Conservation (phyloP, 129 eudicot genomes). For the Pittosporum tobira region DNA sequence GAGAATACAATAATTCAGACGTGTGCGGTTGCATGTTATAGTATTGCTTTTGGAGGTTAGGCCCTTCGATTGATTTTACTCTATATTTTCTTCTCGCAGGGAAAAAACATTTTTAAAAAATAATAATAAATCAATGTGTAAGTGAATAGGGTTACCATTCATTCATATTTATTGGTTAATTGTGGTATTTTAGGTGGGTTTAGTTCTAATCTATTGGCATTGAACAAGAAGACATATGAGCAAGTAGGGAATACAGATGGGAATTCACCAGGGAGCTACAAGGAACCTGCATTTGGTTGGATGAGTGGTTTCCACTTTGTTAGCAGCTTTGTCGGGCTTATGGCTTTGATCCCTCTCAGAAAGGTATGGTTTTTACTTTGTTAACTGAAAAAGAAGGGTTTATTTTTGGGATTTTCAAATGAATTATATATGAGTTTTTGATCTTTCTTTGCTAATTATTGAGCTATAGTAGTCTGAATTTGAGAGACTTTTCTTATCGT, state of each 20-base stretch:
- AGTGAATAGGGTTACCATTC: no score
- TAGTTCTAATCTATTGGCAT: slow-evolving; percentile 73
- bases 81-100: no score
- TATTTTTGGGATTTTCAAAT: no score
- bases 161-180: not conserved
- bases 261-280: slow-evolving; percentile 54
- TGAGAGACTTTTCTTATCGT: not conserved
- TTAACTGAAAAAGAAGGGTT: not conserved
- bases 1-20: slow-evolving; percentile 52
- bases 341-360: slow-evolving; percentile 90
- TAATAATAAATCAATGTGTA: no score
- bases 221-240: slow-evolving; percentile 58
- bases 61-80: no score
- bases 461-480: not conserved
- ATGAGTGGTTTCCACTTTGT: slow-evolving; percentile 81
- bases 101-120: no score
- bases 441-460: not conserved
- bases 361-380: slow-evolving; percentile 34
- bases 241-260: slow-evolving; percentile 76
- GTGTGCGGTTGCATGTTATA: slow-evolving; percentile 53
- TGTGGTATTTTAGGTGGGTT: slow-evolving; percentile 58
- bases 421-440: not conserved
- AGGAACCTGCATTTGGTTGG: slow-evolving; percentile 83
- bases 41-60: slow-evolving; percentile 45
- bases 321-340: slow-evolving; percentile 67